Conservation (phyloP, 768 basidiomycete species). For the Boletus rubescentipes region DNA sequence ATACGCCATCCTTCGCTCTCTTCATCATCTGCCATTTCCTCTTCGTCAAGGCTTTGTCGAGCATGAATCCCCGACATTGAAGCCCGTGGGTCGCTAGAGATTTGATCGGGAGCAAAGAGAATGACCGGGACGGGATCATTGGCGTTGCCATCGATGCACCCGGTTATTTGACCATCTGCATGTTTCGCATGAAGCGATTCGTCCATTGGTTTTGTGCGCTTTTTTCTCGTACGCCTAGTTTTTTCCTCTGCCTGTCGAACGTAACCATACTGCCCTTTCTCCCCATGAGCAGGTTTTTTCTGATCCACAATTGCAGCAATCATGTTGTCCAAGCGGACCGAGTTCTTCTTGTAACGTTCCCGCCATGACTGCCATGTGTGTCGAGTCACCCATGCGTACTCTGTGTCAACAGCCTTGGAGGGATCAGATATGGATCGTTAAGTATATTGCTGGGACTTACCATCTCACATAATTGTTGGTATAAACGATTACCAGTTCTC, state of each 20-base stretch:
- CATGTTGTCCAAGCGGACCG: constrained; percentile 58
- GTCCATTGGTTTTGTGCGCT: constrained; percentile 36
- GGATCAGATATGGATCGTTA: not conserved
- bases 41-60: constrained; percentile 52
- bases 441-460: constrained; percentile 36
- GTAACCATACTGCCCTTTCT: constrained; percentile 82
- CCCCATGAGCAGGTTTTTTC: constrained; percentile 65
- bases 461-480: constrained; percentile 77
- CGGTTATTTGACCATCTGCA: constrained; percentile 18
- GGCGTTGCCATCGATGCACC: constrained; percentile 7
- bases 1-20: constrained; percentile 67
- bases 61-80: constrained; percentile 22
- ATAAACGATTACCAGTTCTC: constrained; percentile 77
- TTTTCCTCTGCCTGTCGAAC: constrained; percentile 75
- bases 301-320: constrained; percentile 68
- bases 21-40: constrained; percentile 62
- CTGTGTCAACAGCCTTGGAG: constrained; percentile 59
- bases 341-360: constrained; percentile 85
- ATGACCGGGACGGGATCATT: constrained; percentile 23
- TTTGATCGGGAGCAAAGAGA: constrained; percentile 24
- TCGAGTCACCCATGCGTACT: constrained; percentile 75
- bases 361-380: constrained; percentile 93
- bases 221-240: constrained; percentile 54
- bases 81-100: constrained; percentile 28
- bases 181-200: constrained; percentile 24